Base-by-base conservation (phyloP, 805 yeast species). In the Candida yuanshanica region DNA sequence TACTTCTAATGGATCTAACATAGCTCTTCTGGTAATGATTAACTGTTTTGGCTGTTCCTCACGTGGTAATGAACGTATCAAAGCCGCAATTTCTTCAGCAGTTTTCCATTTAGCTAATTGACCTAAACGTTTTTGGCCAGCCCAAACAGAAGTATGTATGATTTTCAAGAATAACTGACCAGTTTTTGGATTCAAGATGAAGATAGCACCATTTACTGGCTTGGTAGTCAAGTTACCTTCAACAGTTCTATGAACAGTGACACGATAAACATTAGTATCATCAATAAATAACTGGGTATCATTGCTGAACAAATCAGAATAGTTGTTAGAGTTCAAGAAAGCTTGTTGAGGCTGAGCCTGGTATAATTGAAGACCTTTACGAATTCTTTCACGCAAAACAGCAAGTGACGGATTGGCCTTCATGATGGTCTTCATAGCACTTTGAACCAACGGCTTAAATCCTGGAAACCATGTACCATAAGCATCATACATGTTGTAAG, bases 391-490 rank as follows among this genome's bases (percentile, higher is more conserved):
- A 36, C 99, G 73, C 36, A 93, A 69, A 22, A 91, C 97, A 59
- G 81, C 84, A 32, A 93, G 62, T 0, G 98, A 95, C 0, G 99
- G 97, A 55, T 91, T 93, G 1, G 93, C 83, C 56, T 87, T 89
- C 96, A 90, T 85, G 35, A 93, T 85, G 27, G 93, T 91, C 48
- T 79, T 74, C 95, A 93, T 81, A 12, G 97, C 95, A 55, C 82
- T 87, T 56, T 86, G 95, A 68, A 93, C 69, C 54, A 93, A 68
- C 4, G 88, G 88, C 61, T 93, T 93, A 63, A 91, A 65, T 1
- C 98, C 98, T 3, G 95, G 91, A 66, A 93, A 85, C 99, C 99
- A 93, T 54, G 87, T 88, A 24, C 99, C 99, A 62, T 88, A 93
- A 0, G 95, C 90, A 62, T 89, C 97, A 58, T 84, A 90, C 83